Conservation (phyloP, 495 filamentous ascomycete genomes). For the Neurospora sp. region DNA sequence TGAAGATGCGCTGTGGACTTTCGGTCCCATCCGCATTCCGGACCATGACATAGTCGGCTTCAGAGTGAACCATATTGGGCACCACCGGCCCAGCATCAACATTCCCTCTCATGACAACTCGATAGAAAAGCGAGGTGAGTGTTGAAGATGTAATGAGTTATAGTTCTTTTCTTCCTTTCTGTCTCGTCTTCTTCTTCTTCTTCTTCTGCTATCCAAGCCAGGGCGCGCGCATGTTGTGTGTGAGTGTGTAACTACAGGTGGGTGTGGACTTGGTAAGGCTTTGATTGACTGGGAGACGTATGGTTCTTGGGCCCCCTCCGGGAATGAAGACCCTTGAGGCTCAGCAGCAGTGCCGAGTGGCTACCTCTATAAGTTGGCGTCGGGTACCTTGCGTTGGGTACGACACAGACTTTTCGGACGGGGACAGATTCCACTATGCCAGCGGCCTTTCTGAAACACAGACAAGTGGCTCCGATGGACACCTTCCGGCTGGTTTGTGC, state of each 20-base stretch:
- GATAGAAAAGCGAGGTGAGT: neutral
- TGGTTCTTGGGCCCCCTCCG: neutral
- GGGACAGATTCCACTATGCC: slow-evolving; percentile 9
- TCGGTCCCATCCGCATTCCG: slow-evolving; percentile 6
- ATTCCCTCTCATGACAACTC: slow-evolving; percentile 2
- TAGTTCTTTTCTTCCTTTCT: neutral
- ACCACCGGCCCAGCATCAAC: slow-evolving; percentile 8
- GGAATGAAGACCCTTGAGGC: neutral
- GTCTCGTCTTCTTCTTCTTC: neutral
- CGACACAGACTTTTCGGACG: slow-evolving; percentile 7
- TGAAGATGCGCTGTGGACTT: slow-evolving; percentile 33
- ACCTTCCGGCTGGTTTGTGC: slow-evolving; percentile 1
- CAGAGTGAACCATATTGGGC: slow-evolving; percentile 15
- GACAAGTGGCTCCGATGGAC: slow-evolving; percentile 18
- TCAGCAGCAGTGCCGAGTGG: neutral
- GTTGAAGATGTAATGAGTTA: neutral
- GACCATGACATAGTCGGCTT: slow-evolving; percentile 10
- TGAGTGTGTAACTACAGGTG: neutral
- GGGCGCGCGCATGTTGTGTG: neutral
- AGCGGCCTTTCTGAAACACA: slow-evolving; percentile 21
- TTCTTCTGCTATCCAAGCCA: neutral
- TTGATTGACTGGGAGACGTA: neutral
- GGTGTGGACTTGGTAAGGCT: neutral
- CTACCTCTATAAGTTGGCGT: neutral
- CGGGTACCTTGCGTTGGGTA: slow-evolving; percentile 3